Conservation (phyloP, 345 rosid genomes). For the Eutrema heterophyllum region DNA sequence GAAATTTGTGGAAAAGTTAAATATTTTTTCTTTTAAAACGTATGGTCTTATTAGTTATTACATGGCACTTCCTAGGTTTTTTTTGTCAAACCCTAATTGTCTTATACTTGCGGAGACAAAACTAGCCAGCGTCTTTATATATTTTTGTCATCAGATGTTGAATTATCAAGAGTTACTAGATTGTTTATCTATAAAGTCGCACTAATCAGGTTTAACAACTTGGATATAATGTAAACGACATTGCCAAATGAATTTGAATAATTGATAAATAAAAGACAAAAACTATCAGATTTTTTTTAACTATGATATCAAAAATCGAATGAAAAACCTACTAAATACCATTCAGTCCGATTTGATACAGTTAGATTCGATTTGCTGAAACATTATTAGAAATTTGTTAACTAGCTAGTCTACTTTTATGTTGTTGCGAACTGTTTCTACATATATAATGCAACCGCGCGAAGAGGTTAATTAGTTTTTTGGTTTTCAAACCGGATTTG, state of each 20-base stretch:
- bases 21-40: background rate
- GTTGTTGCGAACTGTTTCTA: background rate
- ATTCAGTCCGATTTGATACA: too few species aligned
- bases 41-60: background rate
- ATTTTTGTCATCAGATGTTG: background rate
- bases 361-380: background rate
- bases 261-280: background rate
- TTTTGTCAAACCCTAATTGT: slow-evolving; percentile 23
- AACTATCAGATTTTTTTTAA: background rate
- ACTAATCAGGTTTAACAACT: background rate
- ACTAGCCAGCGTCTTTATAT: background rate
- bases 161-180: background rate
- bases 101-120: background rate
- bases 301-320: background rate
- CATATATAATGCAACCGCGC: background rate
- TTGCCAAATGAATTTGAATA: background rate
- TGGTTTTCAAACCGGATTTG: background rate
- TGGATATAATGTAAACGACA: background rate
- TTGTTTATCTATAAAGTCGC: background rate
- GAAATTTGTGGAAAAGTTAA: background rate
- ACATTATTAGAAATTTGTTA: background rate
- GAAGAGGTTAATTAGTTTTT: background rate
- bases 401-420: too few species aligned
- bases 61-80: background rate
- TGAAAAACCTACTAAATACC: background rate